phyloP scores from a whole-genome alignment of 176 grass and related monocot genomes.

The Aegilops umbellulata region DNA sequence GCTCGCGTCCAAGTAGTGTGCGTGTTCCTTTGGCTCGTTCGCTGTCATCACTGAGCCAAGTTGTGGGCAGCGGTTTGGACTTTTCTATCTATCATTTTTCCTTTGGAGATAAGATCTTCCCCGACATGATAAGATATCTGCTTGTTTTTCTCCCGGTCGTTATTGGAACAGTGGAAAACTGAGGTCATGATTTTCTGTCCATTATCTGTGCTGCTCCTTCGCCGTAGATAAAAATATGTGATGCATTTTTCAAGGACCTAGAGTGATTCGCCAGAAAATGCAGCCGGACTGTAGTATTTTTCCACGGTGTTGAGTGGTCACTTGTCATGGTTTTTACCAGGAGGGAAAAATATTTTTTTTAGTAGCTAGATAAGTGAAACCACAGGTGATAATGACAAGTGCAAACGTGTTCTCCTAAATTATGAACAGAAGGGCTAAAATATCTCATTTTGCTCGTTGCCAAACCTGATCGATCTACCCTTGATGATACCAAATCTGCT shows the following conservation, averaged over 20 bases:
- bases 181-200: background rate
- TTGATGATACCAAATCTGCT: background rate
- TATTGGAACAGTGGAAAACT: background rate
- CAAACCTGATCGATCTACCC: background rate
- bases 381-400: background rate
- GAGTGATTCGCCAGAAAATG: no score
- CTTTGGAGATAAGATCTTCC: slow-evolving; percentile 16
- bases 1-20: background rate
- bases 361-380: background rate
- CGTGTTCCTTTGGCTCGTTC: background rate
- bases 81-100: background rate
- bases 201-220: background rate
- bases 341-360: background rate
- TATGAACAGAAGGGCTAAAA: background rate
- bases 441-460: background rate
- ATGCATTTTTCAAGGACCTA: background rate
- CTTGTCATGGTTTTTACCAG: no score
- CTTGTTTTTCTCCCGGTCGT: background rate
- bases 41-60: background rate
- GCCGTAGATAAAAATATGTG: background rate
- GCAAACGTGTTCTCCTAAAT: background rate
- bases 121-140: background rate
- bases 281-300: no score
- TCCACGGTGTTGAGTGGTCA: no score
- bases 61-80: background rate